Percentiles rank a stretch among this genome's conserved stretches.
Conservation (phyloP, 1,139 yeast genomes). For the Magnusiomyces tetraspermus region DNA sequence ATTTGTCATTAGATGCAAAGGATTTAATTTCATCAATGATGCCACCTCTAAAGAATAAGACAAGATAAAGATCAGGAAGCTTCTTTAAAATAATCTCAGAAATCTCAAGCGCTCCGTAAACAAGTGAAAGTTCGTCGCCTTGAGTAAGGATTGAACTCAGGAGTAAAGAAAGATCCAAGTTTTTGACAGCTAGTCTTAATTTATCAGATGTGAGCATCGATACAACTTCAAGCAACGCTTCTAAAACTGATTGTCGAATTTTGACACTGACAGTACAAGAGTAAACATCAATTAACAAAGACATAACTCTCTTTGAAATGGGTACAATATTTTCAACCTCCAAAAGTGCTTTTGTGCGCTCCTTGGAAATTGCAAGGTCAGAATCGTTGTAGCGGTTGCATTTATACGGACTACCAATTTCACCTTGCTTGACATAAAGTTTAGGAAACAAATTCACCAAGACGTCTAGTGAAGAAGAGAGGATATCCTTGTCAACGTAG, state of each 20-base stretch:
- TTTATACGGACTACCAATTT: conserved; percentile 28
- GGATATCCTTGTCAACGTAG: conserved; percentile 61
- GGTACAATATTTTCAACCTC: conserved; percentile 20
- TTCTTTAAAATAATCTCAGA: conserved; percentile 40
- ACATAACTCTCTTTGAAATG: conserved; percentile 47
- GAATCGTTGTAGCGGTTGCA: conserved; percentile 18
- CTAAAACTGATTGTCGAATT: conserved; percentile 51
- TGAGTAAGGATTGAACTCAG: conserved; percentile 68
- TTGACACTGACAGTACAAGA: conserved; percentile 66
- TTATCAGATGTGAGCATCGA: conserved; percentile 24
- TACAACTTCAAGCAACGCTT: conserved; percentile 48
- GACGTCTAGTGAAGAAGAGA: conserved; percentile 47
- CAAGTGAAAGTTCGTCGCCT: conserved; percentile 32
- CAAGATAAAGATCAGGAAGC: conserved; percentile 39
- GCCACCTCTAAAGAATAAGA: conserved; percentile 63
- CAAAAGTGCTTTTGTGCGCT: conserved; percentile 15
- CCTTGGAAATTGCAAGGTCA: conserved; percentile 11
- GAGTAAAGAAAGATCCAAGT: conserved; percentile 33
- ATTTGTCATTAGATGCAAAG: conserved; percentile 14
- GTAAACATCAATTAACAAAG: conserved; percentile 58
- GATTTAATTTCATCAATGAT: conserved; percentile 44
- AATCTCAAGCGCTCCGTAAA: conserved; percentile 47
- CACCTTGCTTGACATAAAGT: conserved; percentile 14
- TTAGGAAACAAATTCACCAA: conserved; percentile 44
- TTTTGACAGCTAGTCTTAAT: conserved; percentile 21